Conservation (phyloP, 129 eudicot species). For the Dittrichia graveolens region DNA sequence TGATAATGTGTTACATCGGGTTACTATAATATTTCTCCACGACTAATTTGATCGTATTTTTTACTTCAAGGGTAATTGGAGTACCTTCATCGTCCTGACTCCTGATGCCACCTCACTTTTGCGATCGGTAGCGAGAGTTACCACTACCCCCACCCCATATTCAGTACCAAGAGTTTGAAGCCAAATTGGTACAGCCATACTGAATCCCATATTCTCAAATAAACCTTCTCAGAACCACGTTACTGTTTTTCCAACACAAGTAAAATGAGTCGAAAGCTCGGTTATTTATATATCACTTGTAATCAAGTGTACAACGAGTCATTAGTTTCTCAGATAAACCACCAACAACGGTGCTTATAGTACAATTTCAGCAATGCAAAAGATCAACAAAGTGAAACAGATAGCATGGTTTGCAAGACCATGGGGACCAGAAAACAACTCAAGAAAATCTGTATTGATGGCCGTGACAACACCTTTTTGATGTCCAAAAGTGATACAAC, state of each 20-base stretch:
- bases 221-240: too few species aligned
- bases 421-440: constrained; percentile 26
- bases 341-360: constrained; percentile 29
- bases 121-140: too few species aligned
- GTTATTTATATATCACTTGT: constrained; percentile 20
- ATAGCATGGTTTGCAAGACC: neutral
- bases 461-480: constrained; percentile 16
- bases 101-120: too few species aligned
- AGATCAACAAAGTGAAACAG: constrained; percentile 5
- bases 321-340: constrained; percentile 24
- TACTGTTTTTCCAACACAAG: neutral
- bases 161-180: too few species aligned
- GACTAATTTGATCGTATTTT: too few species aligned
- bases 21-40: constrained; percentile 8
- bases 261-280: neutral
- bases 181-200: too few species aligned
- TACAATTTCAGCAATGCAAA: constrained; percentile 32
- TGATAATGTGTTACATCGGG: constrained; percentile 7
- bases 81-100: too few species aligned
- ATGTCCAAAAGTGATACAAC: constrained; percentile 16
- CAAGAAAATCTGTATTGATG: constrained; percentile 26
- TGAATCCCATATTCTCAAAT: too few species aligned
- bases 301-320: constrained; percentile 28
- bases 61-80: too few species aligned
- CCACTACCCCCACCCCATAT: too few species aligned